phyloP scores from a whole-genome alignment of 352 stramenopile genomes.

The Saprolegnia diclina region DNA sequence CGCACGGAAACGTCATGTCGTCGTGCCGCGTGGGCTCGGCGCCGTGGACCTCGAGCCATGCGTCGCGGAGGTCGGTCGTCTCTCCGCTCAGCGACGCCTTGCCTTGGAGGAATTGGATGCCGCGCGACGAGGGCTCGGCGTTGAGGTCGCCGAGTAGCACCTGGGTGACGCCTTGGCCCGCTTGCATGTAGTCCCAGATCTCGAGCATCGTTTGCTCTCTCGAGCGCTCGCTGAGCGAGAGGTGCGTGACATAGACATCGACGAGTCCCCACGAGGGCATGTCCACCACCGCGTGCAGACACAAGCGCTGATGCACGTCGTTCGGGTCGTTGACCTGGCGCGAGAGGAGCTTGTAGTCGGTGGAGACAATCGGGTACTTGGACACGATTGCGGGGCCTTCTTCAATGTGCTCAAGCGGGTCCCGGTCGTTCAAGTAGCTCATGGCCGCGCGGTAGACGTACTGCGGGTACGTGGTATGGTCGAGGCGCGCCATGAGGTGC shows the following conservation, averaged over 20 bases:
- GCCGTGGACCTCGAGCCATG: slow-evolving; percentile 54
- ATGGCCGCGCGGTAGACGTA: slow-evolving; percentile 85
- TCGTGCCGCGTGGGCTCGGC: slow-evolving; percentile 42
- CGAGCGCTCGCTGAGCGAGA: slow-evolving; percentile 70
- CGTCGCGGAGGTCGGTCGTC: slow-evolving; percentile 67
- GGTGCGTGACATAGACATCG: slow-evolving; percentile 83
- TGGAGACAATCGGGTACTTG: slow-evolving; percentile 68
- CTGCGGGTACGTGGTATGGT: slow-evolving; percentile 49
- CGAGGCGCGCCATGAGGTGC: slow-evolving; percentile 54
- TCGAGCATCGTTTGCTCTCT: slow-evolving; percentile 73
- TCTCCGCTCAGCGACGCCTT: slow-evolving; percentile 43
- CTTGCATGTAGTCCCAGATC: slow-evolving; percentile 74
- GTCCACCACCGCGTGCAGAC: slow-evolving; percentile 67
- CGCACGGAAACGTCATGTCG: slow-evolving; percentile 78
- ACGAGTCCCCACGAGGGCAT: slow-evolving; percentile 58
- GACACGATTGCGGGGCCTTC: slow-evolving; percentile 80
- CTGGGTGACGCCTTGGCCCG: slow-evolving; percentile 54
- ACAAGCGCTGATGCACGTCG: slow-evolving; percentile 78
- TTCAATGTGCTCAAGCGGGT: slow-evolving; percentile 69
- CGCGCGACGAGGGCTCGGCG: slow-evolving; percentile 73
- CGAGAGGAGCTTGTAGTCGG: slow-evolving; percentile 74
- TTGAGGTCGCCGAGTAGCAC: slow-evolving; percentile 83
- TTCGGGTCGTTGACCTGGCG: slow-evolving; percentile 77
- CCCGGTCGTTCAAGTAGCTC: slow-evolving; percentile 63
- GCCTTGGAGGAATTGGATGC: slow-evolving; percentile 73